These are phyloP conservation scores for Candida quercuum DNA, from an alignment of 805 yeast species.

Conservation along the genomic window DNA sequence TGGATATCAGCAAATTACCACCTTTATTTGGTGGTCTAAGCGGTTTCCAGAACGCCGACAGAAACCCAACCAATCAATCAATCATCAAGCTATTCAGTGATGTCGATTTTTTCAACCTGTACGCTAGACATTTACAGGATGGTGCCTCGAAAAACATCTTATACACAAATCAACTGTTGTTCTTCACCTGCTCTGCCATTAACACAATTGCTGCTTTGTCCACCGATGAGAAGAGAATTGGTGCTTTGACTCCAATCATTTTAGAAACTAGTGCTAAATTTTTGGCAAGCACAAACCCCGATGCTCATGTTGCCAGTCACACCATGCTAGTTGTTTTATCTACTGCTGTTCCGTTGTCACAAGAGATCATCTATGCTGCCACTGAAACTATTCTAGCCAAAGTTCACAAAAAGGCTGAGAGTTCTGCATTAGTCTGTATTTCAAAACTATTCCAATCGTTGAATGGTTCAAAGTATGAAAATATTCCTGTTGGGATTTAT, in stretches of 20 bases:
- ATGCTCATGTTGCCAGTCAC: constrained; percentile 78
- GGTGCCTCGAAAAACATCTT: constrained; percentile 47
- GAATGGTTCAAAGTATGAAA: constrained; percentile 35
- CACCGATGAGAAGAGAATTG: constrained; percentile 35
- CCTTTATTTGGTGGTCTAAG: constrained; percentile 67
- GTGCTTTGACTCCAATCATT: constrained; percentile 47
- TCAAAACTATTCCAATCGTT: constrained; percentile 44
- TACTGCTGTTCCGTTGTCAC: constrained; percentile 62
- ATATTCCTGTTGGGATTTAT: constrained; percentile 33
- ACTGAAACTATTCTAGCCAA: constrained; percentile 49
- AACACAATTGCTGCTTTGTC: constrained; percentile 57
- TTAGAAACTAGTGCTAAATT: constrained; percentile 56
- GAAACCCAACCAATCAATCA: constrained; percentile 60
- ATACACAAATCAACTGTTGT: constrained; percentile 68
- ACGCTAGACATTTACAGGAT: constrained; percentile 45
- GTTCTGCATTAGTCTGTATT: constrained; percentile 42
- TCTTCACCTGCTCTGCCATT: constrained; percentile 69
- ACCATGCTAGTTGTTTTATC: constrained; percentile 75
- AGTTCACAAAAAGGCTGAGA: constrained; percentile 34
- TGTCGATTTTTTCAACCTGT: constrained; percentile 58
- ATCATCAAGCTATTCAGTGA: constrained; percentile 73
- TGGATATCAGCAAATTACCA: constrained; percentile 77
- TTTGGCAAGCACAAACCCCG: constrained; percentile 41
- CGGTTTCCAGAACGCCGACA: constrained; percentile 59
- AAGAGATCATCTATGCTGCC: constrained; percentile 53